Evolutionary conservation across 805 yeast species (phyloP), one percentile per base, ranked within the genome.

Genomic region (Candida nonsorbophila): DNA sequence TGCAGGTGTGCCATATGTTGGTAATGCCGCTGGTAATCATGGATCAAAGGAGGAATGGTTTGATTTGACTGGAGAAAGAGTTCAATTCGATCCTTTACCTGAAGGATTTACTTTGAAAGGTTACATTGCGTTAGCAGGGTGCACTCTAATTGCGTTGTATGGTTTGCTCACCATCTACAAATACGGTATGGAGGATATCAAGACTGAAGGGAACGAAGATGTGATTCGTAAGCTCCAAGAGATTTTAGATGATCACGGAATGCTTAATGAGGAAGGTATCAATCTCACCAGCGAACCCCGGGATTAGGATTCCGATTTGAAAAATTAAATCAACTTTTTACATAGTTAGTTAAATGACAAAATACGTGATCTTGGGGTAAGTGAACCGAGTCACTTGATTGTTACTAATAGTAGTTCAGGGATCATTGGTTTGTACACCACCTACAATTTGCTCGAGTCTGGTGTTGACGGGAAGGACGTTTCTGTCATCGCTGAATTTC

Each of bases 11-110:
- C 61, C 75, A 16, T 52, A 51, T 20, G 43, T 40, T 23, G 90
- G 90, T 28, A 81, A 82, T 53, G 88, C 94, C 3, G 90, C 88
- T n/a, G 71, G 67, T 4, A 38, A 26, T 16, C 85, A 82, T 6
- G 67, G 72, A 29, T 30, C 58, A 1, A 53, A 60, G 3, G 29
- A 39, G 4, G 66, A 71, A 30, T 77, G 80, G 72, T 54, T 75
- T 7, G 64, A 81, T 40, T 52, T 83, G 40, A 37, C 56, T 1
- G 84, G 84, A 4, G 83, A 81, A 44, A 69, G 70, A 21, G 41
- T 65, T 22, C 92, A 83, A 46, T 69, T 72, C 10, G 42, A 45
- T 0, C 81, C 84, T 9, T 62, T 83, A 37, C 90, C 92, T 1
- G 59, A 48, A 5, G 90, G 90, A 1, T 83, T 83, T 57, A 80